A percentile compares a stretch with the other conserved stretches of the same genome.
Conservation (phyloP, 495 filamentous ascomycete species). For the Paragyromitra xinjiangensis region DNA sequence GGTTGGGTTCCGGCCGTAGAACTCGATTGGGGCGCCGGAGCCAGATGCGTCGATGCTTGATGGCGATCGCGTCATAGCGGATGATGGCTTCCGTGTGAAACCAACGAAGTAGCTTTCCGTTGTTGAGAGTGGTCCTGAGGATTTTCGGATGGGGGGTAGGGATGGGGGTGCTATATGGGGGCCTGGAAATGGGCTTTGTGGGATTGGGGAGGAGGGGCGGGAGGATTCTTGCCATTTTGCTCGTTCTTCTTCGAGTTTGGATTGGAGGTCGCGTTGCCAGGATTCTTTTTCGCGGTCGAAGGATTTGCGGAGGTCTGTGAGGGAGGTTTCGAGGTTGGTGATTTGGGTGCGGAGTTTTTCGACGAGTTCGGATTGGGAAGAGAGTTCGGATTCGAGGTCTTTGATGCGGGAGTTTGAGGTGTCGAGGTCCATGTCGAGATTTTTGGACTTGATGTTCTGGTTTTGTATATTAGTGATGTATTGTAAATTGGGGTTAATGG, state of each 20-base stretch:
- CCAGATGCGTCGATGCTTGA: constrained; percentile 47
- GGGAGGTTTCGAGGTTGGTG: constrained; percentile 68
- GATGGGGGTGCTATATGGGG: constrained; percentile 63
- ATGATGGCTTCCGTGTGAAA: constrained; percentile 59
- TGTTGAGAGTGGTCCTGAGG: constrained; percentile 50
- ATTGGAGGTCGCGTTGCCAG: constrained; percentile 69
- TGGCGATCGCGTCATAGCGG: constrained; percentile 44
- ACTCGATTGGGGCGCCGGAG: constrained; percentile 57
- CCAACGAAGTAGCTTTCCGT: constrained; percentile 57
- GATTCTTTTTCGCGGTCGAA: constrained; percentile 75
- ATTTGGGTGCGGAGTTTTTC: constrained; percentile 76
- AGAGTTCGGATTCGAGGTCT: constrained; percentile 67
- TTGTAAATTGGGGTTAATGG: constrained; percentile 44
- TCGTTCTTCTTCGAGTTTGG: constrained; percentile 76
- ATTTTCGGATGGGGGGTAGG: constrained; percentile 60
- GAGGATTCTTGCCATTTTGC: constrained; percentile 73
- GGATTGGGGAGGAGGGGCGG: constrained; percentile 54
- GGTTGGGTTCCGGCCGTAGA: constrained; percentile 6
- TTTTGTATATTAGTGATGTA: constrained; percentile 43
- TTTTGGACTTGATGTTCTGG: constrained; percentile 77
- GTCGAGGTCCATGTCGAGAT: constrained; percentile 84
- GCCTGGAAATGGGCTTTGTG: constrained; percentile 59
- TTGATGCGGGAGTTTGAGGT: constrained; percentile 70
- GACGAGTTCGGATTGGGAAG: constrained; percentile 61
- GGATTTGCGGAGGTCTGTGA: constrained; percentile 58